These are phyloP conservation scores for Licmophora abbreviata DNA, from an alignment of 108 stramenopile species.

Conservation along the genomic window DNA sequence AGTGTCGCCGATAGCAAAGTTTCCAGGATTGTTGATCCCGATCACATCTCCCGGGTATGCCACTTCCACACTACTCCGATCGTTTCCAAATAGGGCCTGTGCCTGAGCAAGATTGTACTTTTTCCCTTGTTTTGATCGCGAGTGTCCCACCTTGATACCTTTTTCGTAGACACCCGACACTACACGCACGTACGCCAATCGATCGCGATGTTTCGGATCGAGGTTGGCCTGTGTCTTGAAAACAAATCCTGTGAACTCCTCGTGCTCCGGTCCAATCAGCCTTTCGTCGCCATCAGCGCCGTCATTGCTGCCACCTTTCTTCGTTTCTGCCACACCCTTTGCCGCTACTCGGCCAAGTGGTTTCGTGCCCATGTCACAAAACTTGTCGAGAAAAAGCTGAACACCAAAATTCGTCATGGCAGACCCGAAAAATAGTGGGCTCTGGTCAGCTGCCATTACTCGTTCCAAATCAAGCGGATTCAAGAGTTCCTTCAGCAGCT, in stretches of 20 bases:
- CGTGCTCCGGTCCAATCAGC: conserved; percentile 56
- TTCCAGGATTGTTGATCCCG: conserved; percentile 94
- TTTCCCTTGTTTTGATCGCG: conserved; percentile 71
- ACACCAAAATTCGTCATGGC: conserved; percentile 97
- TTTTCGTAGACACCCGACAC: conserved; percentile 87
- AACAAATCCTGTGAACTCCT: conserved; percentile 91
- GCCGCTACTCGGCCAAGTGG: conserved; percentile 44
- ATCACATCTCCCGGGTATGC: conserved; percentile 96
- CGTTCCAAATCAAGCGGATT: conserved; percentile 84
- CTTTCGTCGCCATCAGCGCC: conserved; percentile 33
- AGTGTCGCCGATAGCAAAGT: conserved; percentile 85
- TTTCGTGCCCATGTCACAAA: conserved; percentile 70
- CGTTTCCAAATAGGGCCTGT: conserved; percentile 88
- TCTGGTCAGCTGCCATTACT: conserved; percentile 79
- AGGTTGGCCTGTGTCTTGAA: conserved; percentile 97
- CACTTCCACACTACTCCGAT: conserved; percentile 76
- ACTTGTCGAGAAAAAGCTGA: conserved; percentile 82
- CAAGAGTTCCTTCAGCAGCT: conserved; percentile 75
- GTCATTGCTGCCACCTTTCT: conserved; percentile 5
- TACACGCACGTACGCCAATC: conserved; percentile 88
- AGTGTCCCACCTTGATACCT: conserved; percentile 91
- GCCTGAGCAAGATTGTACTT: conserved; percentile 90
- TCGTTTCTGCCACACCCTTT: conserved; percentile 20
- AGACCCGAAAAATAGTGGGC: conserved; percentile 90
- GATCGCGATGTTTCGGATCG: conserved; percentile 93